phyloP scores from a whole-genome alignment of 2,329 filamentous ascomycete genomes.

The Ophiostoma perfectum region DNA sequence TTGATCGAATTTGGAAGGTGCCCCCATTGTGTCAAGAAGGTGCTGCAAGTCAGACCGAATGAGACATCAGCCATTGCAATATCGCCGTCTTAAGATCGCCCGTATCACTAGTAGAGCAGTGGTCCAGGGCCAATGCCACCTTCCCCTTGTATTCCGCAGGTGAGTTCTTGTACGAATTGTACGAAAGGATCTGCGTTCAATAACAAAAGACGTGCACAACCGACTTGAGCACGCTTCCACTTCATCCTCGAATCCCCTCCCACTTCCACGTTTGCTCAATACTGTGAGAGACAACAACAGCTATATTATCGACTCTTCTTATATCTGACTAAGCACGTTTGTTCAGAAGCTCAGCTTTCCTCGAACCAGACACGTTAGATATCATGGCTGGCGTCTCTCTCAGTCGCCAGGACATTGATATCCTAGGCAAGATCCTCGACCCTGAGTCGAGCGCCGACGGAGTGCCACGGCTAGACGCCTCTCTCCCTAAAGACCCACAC shows the following conservation, averaged over 20 bases:
- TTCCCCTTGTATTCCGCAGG: too few species aligned
- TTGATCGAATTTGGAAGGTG: not conserved
- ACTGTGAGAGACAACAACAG: not conserved
- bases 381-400: conserved; percentile 37
- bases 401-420: conserved; percentile 54
- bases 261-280: not conserved
- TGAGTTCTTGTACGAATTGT: too few species aligned
- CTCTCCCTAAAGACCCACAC: conserved; percentile 53
- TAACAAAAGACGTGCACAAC: too few species aligned
- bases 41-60: not conserved
- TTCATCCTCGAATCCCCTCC: not conserved
- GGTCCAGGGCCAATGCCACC: too few species aligned
- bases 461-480: conserved; percentile 49
- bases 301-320: not conserved
- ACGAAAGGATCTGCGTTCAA: too few species aligned
- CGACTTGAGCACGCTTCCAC: too few species aligned
- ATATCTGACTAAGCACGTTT: not conserved
- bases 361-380: not conserved
- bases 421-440: conserved; percentile 63
- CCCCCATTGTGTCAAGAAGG: not conserved
- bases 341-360: not conserved
- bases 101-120: not conserved
- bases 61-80: not conserved
- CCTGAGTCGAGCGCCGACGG: conserved; percentile 56
- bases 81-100: not conserved